phyloP scores from a whole-genome alignment of 768 basidiomycete species.

The Mycena rebaudengoi region DNA sequence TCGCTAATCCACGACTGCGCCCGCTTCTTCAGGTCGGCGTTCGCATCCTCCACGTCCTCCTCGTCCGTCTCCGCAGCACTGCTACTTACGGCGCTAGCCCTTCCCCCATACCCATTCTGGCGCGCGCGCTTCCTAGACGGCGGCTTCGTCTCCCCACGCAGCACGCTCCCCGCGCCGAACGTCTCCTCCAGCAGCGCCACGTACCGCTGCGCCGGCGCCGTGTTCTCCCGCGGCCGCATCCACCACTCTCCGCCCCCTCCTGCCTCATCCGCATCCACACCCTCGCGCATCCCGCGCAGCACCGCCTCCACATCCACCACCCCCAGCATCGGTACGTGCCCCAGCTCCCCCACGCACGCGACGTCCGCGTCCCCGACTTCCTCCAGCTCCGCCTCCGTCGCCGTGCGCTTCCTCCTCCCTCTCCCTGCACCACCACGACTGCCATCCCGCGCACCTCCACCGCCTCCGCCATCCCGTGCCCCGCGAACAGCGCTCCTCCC shows the following conservation, averaged over 20 bases:
- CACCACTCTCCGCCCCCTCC: neutral
- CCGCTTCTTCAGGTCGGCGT: neutral
- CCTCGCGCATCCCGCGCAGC: neutral
- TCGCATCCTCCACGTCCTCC: neutral
- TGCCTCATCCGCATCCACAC: neutral
- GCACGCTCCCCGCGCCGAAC: slow-evolving; percentile 17
- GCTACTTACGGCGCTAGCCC: too few relatives aligned
- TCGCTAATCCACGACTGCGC: slow-evolving; percentile 5
- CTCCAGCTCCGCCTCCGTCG: too few relatives aligned
- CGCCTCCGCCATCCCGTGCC: neutral
- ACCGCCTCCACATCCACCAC: neutral
- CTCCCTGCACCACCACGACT: too few relatives aligned
- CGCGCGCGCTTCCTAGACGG: too few relatives aligned
- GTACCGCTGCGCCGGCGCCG: slow-evolving; percentile 17
- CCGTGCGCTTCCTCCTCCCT: too few relatives aligned
- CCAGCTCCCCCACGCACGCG: neutral
- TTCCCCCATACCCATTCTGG: neutral
- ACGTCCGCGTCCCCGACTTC: neutral
- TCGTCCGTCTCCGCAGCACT: neutral
- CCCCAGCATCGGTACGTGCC: neutral
- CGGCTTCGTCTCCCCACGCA: slow-evolving; percentile 17
- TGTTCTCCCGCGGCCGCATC: neutral
- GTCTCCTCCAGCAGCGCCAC: slow-evolving; percentile 15
- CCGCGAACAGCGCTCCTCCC: neutral
- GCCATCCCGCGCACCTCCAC: neutral